These are phyloP conservation scores for Nemania sp. DNA, from an alignment of 2,329 filamentous ascomycete genomes.

Conservation along the genomic window DNA sequence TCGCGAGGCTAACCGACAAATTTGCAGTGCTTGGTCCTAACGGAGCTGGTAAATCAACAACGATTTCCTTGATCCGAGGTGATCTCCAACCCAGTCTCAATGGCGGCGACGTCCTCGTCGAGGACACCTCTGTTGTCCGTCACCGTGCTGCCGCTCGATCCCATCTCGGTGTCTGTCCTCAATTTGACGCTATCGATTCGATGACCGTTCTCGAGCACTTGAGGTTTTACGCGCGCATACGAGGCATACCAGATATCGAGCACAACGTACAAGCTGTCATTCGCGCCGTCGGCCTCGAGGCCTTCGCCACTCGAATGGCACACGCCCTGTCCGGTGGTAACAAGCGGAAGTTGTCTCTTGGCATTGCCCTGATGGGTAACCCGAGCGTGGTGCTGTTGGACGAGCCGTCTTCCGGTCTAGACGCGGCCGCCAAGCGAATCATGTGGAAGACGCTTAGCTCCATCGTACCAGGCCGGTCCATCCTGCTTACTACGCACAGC, in stretches of 20 bases:
- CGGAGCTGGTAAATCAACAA: conserved; percentile 89
- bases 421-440: conserved; percentile 85
- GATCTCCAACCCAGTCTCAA: conserved; percentile 74
- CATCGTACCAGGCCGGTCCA: conserved; percentile 75
- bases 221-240: conserved; percentile 81
- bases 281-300: conserved; percentile 75
- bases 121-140: conserved; percentile 74
- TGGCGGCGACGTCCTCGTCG: conserved; percentile 80
- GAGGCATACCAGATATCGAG: conserved; percentile 75
- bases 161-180: conserved; percentile 88
- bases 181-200: conserved; percentile 83
- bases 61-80: conserved; percentile 87
- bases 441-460: conserved; percentile 88
- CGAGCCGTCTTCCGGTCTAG: conserved; percentile 86
- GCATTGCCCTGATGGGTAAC: conserved; percentile 91
- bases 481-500: conserved; percentile 87
- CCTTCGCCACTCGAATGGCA: conserved; percentile 76
- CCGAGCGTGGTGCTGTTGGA: conserved; percentile 86
- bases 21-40: conserved; percentile 75
- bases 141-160: conserved; percentile 73
- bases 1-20: conserved; percentile 4
- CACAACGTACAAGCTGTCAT: conserved; percentile 80
- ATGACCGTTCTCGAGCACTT: conserved; percentile 91
- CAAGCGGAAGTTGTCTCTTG: conserved; percentile 88
- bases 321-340: conserved; percentile 85